Evolutionary conservation across 2,329 filamentous ascomycete genomes (phyloP).

Genomic region (Ceratocystis ficicola): DNA sequence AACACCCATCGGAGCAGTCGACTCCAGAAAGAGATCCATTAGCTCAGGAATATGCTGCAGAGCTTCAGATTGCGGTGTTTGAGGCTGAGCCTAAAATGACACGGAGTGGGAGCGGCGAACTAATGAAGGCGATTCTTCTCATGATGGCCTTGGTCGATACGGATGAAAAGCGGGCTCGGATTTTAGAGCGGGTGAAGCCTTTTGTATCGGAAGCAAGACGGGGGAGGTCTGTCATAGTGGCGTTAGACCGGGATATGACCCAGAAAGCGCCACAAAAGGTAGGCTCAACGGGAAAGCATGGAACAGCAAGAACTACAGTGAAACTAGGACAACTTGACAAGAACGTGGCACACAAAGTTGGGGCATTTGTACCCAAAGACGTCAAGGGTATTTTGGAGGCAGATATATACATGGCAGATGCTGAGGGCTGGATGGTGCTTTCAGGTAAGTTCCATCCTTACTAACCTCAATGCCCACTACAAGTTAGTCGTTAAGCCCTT

Average conservation of each 20-base stretch:
- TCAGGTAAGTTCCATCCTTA: slow-evolving; percentile 40
- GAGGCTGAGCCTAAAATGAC: slow-evolving; percentile 54
- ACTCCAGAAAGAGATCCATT: slow-evolving; percentile 26
- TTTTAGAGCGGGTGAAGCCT: slow-evolving; percentile 58
- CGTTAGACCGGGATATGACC: background rate
- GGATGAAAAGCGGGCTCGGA: slow-evolving; percentile 45
- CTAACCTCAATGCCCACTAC: background rate
- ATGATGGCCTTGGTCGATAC: slow-evolving; percentile 53
- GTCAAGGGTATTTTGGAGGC: slow-evolving; percentile 47
- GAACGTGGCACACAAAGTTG: slow-evolving; percentile 37
- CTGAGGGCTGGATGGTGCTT: slow-evolving; percentile 72
- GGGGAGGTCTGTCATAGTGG: slow-evolving; percentile 44
- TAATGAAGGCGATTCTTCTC: slow-evolving; percentile 58
- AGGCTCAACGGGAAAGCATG: slow-evolving; percentile 59
- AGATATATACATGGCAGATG: slow-evolving; percentile 61
- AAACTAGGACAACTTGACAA: slow-evolving; percentile 36
- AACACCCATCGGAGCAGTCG: slow-evolving; percentile 53
- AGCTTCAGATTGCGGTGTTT: slow-evolving; percentile 76
- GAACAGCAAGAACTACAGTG: slow-evolving; percentile 55
- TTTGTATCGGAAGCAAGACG: slow-evolving; percentile 68
- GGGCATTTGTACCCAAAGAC: slow-evolving; percentile 40
- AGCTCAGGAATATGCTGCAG: slow-evolving; percentile 55
- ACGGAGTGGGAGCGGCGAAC: slow-evolving; percentile 42
- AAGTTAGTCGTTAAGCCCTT: too few relatives aligned
- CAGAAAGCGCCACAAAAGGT: slow-evolving; percentile 36